These are phyloP conservation scores for Moelleriella libera DNA, from an alignment of 2,329 filamentous ascomycete species.

Conservation along the genomic window DNA sequence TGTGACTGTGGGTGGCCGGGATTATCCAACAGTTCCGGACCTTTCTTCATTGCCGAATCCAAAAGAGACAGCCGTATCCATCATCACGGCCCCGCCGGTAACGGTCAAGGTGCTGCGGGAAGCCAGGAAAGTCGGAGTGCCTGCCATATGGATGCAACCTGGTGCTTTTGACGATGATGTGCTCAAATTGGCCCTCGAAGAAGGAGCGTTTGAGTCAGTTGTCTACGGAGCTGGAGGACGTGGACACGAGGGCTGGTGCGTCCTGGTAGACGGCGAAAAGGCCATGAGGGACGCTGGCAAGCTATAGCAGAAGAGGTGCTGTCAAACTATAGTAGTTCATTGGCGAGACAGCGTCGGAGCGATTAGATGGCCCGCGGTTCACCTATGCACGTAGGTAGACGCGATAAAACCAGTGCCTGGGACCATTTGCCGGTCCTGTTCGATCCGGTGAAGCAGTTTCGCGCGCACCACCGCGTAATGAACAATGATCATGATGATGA, in stretches of 20 bases:
- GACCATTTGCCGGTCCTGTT: too few relatives aligned
- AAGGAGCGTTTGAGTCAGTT: conserved; percentile 53
- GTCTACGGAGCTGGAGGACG: conserved; percentile 49
- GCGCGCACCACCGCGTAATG: too few relatives aligned
- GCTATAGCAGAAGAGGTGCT: conserved; percentile 15
- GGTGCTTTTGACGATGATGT: conserved; percentile 73
- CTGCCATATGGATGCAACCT: conserved; percentile 78
- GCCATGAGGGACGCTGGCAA: conserved; percentile 43
- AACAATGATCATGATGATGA: too few relatives aligned
- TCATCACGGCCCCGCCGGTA: conserved; percentile 74
- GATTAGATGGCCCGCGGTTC: too few relatives aligned
- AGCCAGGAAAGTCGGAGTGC: conserved; percentile 59
- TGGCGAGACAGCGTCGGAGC: too few relatives aligned
- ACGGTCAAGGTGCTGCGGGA: conserved; percentile 64
- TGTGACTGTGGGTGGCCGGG: conserved; percentile 44
- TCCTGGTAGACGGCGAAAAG: conserved; percentile 68
- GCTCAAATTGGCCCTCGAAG: conserved; percentile 48
- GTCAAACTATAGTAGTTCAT: too few relatives aligned
- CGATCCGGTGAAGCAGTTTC: too few relatives aligned
- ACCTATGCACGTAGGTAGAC: too few relatives aligned
- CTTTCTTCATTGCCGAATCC: conserved; percentile 54
- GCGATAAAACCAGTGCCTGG: too few relatives aligned
- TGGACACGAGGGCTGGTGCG: conserved; percentile 71
- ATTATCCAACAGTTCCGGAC: conserved; percentile 50
- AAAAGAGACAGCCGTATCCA: conserved; percentile 58